phyloP scores from a whole-genome alignment of 2,329 filamentous ascomycete genomes.

The Cercospora nicotianae region DNA sequence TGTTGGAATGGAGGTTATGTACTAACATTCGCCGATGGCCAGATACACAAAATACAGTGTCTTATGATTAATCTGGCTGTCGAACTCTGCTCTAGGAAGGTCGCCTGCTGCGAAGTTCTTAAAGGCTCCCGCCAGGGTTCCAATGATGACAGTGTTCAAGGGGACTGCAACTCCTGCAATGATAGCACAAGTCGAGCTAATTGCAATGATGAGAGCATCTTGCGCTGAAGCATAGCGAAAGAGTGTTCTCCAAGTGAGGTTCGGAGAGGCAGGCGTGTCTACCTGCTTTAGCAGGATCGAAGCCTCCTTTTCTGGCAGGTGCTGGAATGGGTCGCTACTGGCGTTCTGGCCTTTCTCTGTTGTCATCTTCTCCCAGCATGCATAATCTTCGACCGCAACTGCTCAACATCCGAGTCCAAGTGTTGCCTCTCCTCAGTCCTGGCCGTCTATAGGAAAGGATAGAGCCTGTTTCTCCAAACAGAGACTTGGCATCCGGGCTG shows the following conservation, averaged over 20 bases:
- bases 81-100: slow-evolving; percentile 57
- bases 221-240: slow-evolving; percentile 17
- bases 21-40: slow-evolving; percentile 65
- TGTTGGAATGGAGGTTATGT: background rate
- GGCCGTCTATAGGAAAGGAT: too few species aligned
- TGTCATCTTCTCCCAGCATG: background rate
- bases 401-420: background rate
- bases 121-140: slow-evolving; percentile 41
- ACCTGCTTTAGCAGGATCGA: slow-evolving; percentile 10
- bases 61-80: slow-evolving; percentile 57
- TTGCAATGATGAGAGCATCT: slow-evolving; percentile 40
- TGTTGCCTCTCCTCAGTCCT: too few species aligned
- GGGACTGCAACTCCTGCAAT: slow-evolving; percentile 30
- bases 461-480: background rate
- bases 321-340: background rate
- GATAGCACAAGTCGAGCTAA: slow-evolving; percentile 36
- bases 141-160: slow-evolving; percentile 60
- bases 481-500: background rate
- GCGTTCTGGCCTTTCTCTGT: background rate
- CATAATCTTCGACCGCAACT: background rate
- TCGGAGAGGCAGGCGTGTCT: background rate
- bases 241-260: slow-evolving; percentile 11
- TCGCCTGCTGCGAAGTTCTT: slow-evolving; percentile 32
- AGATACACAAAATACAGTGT: slow-evolving; percentile 83
- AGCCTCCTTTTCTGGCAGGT: slow-evolving; percentile 16